Conservation (phyloP, 176 grass and related monocot species). For the Themeda triandra region DNA sequence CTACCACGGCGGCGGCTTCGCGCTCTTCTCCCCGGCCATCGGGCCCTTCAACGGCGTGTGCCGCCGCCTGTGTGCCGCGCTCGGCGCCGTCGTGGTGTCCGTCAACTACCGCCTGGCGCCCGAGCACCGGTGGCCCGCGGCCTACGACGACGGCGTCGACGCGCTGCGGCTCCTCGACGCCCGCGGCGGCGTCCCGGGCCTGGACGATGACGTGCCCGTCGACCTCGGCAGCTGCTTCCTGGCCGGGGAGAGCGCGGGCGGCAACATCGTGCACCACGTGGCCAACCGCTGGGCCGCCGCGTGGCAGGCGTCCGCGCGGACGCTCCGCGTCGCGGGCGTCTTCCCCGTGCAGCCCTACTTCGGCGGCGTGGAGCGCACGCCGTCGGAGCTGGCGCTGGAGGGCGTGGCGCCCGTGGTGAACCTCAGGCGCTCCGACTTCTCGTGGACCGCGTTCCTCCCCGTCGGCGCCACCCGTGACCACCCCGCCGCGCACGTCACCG, state of each 20-base stretch:
- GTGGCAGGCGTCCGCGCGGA: not conserved
- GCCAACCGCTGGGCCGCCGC: conserved; percentile 27
- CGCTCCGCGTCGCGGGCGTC: conserved; percentile 40
- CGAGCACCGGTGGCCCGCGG: conserved; percentile 43
- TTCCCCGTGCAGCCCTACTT: conserved; percentile 14
- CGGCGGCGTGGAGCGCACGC: conserved; percentile 5
- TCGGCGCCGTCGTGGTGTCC: conserved; percentile 40
- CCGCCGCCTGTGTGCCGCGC: conserved; percentile 36
- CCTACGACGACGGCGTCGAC: conserved; percentile 41
- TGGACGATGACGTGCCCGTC: not conserved
- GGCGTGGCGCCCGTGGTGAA: conserved; percentile 4
- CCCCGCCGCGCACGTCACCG: conserved; percentile 13
- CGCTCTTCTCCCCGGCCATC: conserved; percentile 54
- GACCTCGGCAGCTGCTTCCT: conserved; percentile 48
- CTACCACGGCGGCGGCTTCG: conserved; percentile 84
- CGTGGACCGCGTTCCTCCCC: conserved; percentile 7
- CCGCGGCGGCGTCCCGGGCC: not conserved
- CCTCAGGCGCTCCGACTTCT: not conserved
- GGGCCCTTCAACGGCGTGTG: conserved; percentile 51
- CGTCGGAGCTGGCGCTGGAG: not conserved
- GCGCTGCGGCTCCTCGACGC: conserved; percentile 28
- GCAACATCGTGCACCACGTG: conserved; percentile 92
- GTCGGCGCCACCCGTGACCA: not conserved
- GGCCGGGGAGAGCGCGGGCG: conserved; percentile 79
- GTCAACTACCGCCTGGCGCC: conserved; percentile 52